Percentiles rank a stretch among this genome's conserved stretches.
Conservation (phyloP, 306 rosid species). For the Acacia melanoxylon region DNA sequence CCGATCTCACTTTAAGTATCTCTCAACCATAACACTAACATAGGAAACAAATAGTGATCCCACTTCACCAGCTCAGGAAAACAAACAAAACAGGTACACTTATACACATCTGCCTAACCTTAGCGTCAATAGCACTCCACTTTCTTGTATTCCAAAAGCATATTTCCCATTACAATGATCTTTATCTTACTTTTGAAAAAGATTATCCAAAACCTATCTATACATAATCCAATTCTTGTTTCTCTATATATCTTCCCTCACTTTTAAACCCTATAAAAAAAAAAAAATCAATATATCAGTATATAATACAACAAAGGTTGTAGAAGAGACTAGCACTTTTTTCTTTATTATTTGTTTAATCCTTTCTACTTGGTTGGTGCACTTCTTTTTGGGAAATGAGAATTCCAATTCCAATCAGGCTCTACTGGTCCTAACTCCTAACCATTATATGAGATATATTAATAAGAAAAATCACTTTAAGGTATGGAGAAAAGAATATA, state of each 20-base stretch:
- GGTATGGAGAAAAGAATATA: too few relatives aligned
- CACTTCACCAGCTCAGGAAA: neutral
- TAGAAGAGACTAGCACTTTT: neutral
- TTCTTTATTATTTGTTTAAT: neutral
- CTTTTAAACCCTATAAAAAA: too few relatives aligned
- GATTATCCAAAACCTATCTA: neutral
- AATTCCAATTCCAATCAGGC: neutral
- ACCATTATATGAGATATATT: neutral
- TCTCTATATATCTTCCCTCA: neutral
- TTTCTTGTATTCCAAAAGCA: neutral
- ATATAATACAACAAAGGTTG: neutral
- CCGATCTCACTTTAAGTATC: neutral
- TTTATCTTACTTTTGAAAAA: neutral
- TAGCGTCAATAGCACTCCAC: neutral
- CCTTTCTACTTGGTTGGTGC: constrained; percentile 1
- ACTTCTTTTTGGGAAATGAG: constrained; percentile 20
- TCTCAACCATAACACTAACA: neutral
- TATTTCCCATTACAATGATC: neutral
- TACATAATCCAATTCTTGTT: neutral
- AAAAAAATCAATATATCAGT: too few relatives aligned
- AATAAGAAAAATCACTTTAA: neutral
- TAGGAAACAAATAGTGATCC: neutral
- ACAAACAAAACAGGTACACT: neutral
- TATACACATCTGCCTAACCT: neutral
- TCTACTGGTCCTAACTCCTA: neutral